Evolutionary conservation across 371 early-diverging fungal genomes (phyloP).

Genomic region (Mucor ambiguus): DNA sequence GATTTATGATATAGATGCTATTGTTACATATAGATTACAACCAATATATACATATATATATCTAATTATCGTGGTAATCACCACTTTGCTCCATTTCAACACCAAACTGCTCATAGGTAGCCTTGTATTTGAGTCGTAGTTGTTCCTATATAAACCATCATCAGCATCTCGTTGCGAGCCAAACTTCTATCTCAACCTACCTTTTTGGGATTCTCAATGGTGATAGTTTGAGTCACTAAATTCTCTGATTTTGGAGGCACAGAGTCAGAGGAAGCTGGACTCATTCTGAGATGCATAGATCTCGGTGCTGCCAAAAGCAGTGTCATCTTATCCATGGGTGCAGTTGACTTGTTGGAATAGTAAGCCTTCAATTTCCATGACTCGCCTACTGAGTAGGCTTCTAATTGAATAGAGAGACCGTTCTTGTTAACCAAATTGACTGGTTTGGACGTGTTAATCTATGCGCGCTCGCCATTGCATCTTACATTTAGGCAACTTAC

Average conservation of each 20-base stretch:
- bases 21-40: not conserved
- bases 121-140: constrained; percentile 68
- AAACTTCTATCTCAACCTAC: constrained; percentile 14
- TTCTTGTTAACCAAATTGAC: constrained; percentile 63
- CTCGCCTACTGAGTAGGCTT: constrained; percentile 26
- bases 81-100: constrained; percentile 74
- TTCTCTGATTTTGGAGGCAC: constrained; percentile 62
- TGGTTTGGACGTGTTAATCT: not conserved
- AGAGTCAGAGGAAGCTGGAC: constrained; percentile 56
- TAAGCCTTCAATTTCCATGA: constrained; percentile 39
- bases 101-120: constrained; percentile 70
- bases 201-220: constrained; percentile 56
- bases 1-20: too few relatives aligned
- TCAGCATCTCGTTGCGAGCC: not conserved
- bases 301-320: constrained; percentile 57
- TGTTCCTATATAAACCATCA: constrained; percentile 46
- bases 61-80: constrained; percentile 42
- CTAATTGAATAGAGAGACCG: constrained; percentile 52
- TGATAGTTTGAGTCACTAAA: constrained; percentile 57
- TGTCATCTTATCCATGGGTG: constrained; percentile 53
- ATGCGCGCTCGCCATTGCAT: not conserved
- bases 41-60: not conserved
- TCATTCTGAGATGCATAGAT: constrained; percentile 69
- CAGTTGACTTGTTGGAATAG: constrained; percentile 55
- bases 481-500: not conserved